Conservation (phyloP, 1,139 yeast genomes). For the Nakaseomyces nivariensis region DNA sequence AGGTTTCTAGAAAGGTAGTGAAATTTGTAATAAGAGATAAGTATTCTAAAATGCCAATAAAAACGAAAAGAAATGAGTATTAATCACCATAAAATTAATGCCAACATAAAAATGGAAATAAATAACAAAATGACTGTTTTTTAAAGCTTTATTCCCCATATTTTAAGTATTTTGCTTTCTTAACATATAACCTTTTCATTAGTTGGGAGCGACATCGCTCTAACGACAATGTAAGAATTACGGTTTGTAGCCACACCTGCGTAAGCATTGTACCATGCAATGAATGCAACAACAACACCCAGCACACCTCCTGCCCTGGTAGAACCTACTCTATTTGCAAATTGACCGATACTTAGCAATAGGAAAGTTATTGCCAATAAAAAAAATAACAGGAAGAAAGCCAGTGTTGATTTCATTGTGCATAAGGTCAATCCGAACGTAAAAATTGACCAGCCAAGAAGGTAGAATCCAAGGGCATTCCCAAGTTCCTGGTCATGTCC, state of each 20-base stretch:
- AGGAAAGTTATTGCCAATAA: constrained; percentile 54
- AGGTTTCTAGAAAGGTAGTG: no score
- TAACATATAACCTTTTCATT: constrained; percentile 9
- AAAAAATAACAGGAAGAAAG: constrained; percentile 60
- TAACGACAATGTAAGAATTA: constrained; percentile 52
- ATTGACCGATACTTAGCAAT: constrained; percentile 44
- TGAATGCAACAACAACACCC: constrained; percentile 68
- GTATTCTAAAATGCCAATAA: no score
- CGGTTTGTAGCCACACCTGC: constrained; percentile 77
- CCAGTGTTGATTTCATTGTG: constrained; percentile 72
- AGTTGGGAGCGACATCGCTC: constrained; percentile 19
- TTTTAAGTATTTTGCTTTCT: no score
- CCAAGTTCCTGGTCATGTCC: constrained; percentile 33
- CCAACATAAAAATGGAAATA: no score
- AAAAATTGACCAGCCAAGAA: constrained; percentile 73
- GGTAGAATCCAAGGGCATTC: constrained; percentile 62
- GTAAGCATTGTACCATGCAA: constrained; percentile 84
- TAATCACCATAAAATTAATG: no score
- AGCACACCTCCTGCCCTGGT: constrained; percentile 70
- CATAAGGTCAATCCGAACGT: constrained; percentile 57
- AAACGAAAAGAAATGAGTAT: no score
- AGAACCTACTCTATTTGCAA: constrained; percentile 27
- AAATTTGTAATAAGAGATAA: no score
- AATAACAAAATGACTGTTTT: no score
- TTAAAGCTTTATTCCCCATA: no score